Base-by-base conservation (phyloP, 2,329 filamentous ascomycete species). In the Colletotrichum gloeosporioides region DNA sequence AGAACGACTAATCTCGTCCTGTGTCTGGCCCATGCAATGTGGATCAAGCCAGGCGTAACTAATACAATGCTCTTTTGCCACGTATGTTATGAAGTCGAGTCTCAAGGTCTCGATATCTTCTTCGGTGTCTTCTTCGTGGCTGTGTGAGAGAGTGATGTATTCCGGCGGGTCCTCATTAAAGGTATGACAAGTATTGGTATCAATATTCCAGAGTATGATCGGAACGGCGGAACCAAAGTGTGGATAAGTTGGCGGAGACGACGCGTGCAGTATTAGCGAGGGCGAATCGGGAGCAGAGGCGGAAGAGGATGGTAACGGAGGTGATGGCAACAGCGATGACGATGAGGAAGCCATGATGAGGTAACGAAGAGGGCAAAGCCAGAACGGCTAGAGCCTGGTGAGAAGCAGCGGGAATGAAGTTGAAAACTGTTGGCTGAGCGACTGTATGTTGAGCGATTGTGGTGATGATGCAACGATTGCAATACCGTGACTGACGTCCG, bases 211-310 rank as follows among this genome's bases (percentile, higher is more conserved):
- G 1, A 53, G n/a, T 53, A 4, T 53, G n/a, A 53, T 53, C 0
- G 44, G 44, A 22, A 53, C 44, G n/a, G 44, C 4, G 2, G n/a
- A 53, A 53, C n/a, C n/a, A 53, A 25, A 25, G n/a, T 53, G 44
- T 4, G 44, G 44, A 1, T 1, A 53, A 22, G 44, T 53, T 53
- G 44, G n/a, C 10, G 10, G n/a, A 53, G 44, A 25, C 44, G 44
- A 2, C 44, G 44, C 44, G 2, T 2, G n/a, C 12, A 25, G 22
- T 53, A 1, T 2, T 2, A 13, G n/a, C n/a, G 2, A n/a, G 12
- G 44, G 44, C n/a, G 44, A 25, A 53, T 25, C n/a, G 44, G 44
- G 39, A 49, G 39, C 0, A 49, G 39, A 49, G 9, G 18, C 18
- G 39, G 39, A 10, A 49, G 39, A 49, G 39, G 39, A n/a, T 2